Conservation (phyloP, 495 filamentous ascomycete species). For the Penicillium cataractarum region DNA sequence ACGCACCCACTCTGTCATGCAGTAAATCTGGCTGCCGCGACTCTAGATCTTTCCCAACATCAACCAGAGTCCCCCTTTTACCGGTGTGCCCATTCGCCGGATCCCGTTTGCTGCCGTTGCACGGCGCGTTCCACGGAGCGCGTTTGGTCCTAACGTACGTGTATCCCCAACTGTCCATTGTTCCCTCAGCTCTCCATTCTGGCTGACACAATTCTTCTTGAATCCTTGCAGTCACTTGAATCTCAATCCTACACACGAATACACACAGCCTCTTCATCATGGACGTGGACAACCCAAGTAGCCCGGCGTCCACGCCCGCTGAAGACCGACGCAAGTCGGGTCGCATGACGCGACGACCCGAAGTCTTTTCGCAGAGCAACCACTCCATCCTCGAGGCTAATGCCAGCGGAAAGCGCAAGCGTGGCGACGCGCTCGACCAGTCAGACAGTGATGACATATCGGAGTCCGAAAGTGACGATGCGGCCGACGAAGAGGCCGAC, state of each 20-base stretch:
- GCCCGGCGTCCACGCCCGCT: constrained; percentile 40
- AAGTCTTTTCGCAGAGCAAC: constrained; percentile 58
- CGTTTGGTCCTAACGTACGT: constrained; percentile 25
- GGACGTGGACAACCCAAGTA: constrained; percentile 41
- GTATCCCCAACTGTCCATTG: background rate
- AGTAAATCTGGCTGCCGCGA: background rate
- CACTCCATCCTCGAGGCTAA: constrained; percentile 36
- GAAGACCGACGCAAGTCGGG: constrained; percentile 76
- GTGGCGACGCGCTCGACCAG: constrained; percentile 39
- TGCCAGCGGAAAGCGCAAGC: constrained; percentile 58
- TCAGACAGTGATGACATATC: constrained; percentile 49
- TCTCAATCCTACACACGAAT: background rate
- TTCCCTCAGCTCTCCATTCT: background rate
- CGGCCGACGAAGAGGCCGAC: constrained; percentile 59
- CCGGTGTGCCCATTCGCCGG: constrained; percentile 7
- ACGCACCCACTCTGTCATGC: background rate
- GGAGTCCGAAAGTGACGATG: constrained; percentile 53
- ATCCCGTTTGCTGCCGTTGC: constrained; percentile 25
- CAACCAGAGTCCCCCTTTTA: background rate
- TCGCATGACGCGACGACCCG: constrained; percentile 75
- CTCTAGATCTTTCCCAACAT: background rate
- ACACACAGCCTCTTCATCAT: constrained; percentile 22
- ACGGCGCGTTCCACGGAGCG: constrained; percentile 35
- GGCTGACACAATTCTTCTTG: constrained; percentile 1
- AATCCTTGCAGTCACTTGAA: constrained; percentile 12